These are phyloP conservation scores for Hemisphaericaspora subhashii DNA, from an alignment of 1,139 yeast species.

Conservation along the genomic window DNA sequence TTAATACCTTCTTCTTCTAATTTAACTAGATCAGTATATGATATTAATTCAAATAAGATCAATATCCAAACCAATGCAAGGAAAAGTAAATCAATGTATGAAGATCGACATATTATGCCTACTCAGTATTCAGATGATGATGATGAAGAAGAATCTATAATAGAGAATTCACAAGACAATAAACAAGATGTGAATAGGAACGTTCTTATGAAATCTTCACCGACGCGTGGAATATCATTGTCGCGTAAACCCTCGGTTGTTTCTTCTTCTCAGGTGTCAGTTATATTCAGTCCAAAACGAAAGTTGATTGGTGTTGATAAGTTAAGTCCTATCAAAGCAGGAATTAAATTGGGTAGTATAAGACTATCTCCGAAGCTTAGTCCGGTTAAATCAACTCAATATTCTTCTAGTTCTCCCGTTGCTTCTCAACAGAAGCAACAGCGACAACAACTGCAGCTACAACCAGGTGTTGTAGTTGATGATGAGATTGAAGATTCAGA, in stretches of 20 bases:
- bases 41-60: not conserved
- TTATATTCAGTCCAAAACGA: conserved; percentile 9
- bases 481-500: conserved; percentile 23
- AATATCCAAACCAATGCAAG: conserved; percentile 2
- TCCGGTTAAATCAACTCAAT: conserved; percentile 15
- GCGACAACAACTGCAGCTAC: conserved; percentile 1
- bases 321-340: conserved; percentile 8
- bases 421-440: conserved; percentile 5
- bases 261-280: conserved; percentile 6
- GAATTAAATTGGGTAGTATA: not conserved
- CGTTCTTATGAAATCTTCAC: conserved; percentile 10
- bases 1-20: conserved; percentile 1
- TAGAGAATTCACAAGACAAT: not conserved
- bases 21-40: conserved; percentile 2
- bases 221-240: conserved; percentile 4
- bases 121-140: conserved; percentile 19
- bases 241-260: conserved; percentile 1
- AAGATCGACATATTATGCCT: conserved; percentile 14
- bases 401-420: conserved; percentile 11
- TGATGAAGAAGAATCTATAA: conserved; percentile 9
- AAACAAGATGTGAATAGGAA: not conserved
- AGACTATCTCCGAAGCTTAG: conserved; percentile 1
- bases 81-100: conserved; percentile 10
- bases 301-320: conserved; percentile 1
- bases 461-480: conserved; percentile 2